A percentile compares a stretch with the other conserved stretches of the same genome.
Evolutionary conservation across 352 stramenopile species (phyloP).

Genomic region (Phytopythium boreale): DNA sequence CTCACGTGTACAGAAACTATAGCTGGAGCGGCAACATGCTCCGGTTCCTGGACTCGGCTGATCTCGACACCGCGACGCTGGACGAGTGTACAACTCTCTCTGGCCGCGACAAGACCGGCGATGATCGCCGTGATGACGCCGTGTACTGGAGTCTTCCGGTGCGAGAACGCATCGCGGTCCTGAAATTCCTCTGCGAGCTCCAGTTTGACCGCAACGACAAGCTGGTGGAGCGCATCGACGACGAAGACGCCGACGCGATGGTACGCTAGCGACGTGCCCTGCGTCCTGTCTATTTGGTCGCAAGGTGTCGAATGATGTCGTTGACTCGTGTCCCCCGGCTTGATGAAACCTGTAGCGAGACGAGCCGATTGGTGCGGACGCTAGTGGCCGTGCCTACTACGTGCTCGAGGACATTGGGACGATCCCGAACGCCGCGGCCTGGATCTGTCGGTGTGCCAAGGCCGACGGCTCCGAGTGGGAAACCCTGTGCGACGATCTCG

Average conservation of each 20-base stretch:
- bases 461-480: slow-evolving; percentile 46
- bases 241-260: slow-evolving; percentile 47
- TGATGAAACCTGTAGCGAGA: slow-evolving; percentile 32
- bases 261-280: slow-evolving; percentile 10
- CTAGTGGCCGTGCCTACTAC: slow-evolving; percentile 48
- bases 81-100: background rate
- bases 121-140: slow-evolving; percentile 17
- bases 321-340: background rate
- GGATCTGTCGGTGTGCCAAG: slow-evolving; percentile 53
- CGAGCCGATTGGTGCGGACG: slow-evolving; percentile 40
- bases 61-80: background rate
- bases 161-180: slow-evolving; percentile 35
- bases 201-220: slow-evolving; percentile 66
- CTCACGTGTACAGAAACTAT: slow-evolving; percentile 26
- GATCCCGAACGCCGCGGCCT: slow-evolving; percentile 43
- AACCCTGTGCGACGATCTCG: slow-evolving; percentile 54
- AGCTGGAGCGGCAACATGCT: slow-evolving; percentile 36
- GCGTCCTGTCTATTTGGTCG: background rate
- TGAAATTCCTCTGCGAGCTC: slow-evolving; percentile 63
- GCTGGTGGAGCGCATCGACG: slow-evolving; percentile 52
- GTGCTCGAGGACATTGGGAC: slow-evolving; percentile 58
- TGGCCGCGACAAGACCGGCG: slow-evolving; percentile 14
- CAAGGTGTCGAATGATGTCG: background rate
- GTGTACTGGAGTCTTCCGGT: slow-evolving; percentile 49
- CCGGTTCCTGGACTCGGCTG: slow-evolving; percentile 5